These are phyloP conservation scores for Hirschioporus abietinus DNA, from an alignment of 768 basidiomycete genomes.

Conservation along the genomic window DNA sequence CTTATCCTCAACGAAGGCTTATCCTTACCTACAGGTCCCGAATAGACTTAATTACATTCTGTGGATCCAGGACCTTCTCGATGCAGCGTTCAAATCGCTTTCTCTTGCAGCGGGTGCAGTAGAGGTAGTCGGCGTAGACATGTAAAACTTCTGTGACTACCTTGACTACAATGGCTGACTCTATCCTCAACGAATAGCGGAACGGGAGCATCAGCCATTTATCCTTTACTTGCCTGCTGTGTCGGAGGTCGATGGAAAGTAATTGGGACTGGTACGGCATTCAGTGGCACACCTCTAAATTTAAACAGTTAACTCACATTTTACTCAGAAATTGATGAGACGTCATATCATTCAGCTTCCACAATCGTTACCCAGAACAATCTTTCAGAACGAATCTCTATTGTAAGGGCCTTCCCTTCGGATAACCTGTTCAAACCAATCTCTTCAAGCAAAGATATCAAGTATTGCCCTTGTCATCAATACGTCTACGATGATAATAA, in stretches of 20 bases:
- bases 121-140: conserved; percentile 54
- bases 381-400: conserved; percentile 43
- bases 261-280: conserved; percentile 56
- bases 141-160: conserved; percentile 41
- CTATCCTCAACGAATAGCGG: conserved; percentile 45
- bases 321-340: conserved; percentile 60
- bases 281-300: not conserved
- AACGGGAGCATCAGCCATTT: conserved; percentile 88
- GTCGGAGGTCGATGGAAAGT: conserved; percentile 52
- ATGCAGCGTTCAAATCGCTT: conserved; percentile 21
- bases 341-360: conserved; percentile 51
- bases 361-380: conserved; percentile 54
- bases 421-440: conserved; percentile 46
- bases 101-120: conserved; percentile 9
- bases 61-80: conserved; percentile 72
- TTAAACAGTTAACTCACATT: not conserved
- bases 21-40: conserved; percentile 45
- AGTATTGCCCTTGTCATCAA: not conserved
- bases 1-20: not conserved
- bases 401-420: conserved; percentile 33
- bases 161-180: not conserved
- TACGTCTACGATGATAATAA: not conserved
- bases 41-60: conserved; percentile 87
- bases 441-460: conserved; percentile 10
- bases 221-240: conserved; percentile 69